Evolutionary conservation across 1,284 basidiomycete species (phyloP).

Genomic region (Leccinum griseonigrum): DNA sequence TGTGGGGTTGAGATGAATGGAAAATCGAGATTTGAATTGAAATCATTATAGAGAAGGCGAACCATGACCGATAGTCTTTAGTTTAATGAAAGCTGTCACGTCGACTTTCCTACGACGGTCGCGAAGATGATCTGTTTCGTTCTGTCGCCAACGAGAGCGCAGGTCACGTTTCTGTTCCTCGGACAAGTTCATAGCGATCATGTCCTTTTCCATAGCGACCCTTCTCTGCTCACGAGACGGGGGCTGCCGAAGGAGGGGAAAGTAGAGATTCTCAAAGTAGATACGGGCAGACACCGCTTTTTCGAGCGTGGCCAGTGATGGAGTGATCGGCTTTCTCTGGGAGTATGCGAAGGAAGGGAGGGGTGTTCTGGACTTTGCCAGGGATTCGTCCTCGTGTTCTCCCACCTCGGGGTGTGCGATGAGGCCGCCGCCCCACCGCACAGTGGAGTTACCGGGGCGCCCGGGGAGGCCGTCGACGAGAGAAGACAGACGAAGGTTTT

Average conservation of each 20-base stretch:
- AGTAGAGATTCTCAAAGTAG: slow-evolving; percentile 97
- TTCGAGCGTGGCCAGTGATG: slow-evolving; percentile 88
- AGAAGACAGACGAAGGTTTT: slow-evolving; percentile 54
- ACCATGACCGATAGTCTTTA: slow-evolving; percentile 97
- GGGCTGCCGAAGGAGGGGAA: slow-evolving; percentile 82
- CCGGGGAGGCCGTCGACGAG: slow-evolving; percentile 51
- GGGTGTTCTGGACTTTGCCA: slow-evolving; percentile 14
- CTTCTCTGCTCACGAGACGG: slow-evolving; percentile 83
- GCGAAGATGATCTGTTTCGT: slow-evolving; percentile 88
- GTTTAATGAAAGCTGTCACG: slow-evolving; percentile 81
- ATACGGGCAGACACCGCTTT: slow-evolving; percentile 91
- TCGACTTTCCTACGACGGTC: slow-evolving; percentile 82
- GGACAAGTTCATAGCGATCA: slow-evolving; percentile 69
- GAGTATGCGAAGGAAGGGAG: slow-evolving; percentile 23
- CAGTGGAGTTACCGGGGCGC: slow-evolving; percentile 57
- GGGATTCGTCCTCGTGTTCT: slow-evolving; percentile 53
- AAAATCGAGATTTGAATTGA: slow-evolving; percentile 22
- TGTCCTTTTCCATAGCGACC: slow-evolving; percentile 84
- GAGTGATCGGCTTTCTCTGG: slow-evolving; percentile 59
- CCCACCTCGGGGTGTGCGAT: slow-evolving; percentile 59
- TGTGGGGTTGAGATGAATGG: slow-evolving; percentile 37
- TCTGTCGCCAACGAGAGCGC: slow-evolving; percentile 76
- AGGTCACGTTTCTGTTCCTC: slow-evolving; percentile 71
- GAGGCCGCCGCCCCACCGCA: slow-evolving; percentile 59
- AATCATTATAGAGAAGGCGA: slow-evolving; percentile 30